phyloP scores from a whole-genome alignment of 768 basidiomycete species.

The Mycena rosella region DNA sequence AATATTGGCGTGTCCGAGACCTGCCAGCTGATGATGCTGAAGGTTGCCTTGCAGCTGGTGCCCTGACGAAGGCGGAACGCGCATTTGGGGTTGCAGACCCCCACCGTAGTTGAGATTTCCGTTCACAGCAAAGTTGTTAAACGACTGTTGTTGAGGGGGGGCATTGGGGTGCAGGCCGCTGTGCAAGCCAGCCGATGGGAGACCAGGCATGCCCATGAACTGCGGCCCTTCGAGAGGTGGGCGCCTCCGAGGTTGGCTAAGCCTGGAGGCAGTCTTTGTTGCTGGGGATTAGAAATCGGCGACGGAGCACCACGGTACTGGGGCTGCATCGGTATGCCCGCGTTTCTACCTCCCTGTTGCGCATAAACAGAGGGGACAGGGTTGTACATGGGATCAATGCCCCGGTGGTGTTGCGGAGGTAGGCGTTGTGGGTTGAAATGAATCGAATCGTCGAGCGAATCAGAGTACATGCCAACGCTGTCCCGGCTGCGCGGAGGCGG shows the following conservation, averaged over 20 bases:
- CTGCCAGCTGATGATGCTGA: constrained; percentile 62
- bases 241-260: constrained; percentile 86
- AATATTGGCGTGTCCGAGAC: constrained; percentile 68
- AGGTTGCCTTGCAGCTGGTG: constrained; percentile 64
- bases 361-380: constrained; percentile 62
- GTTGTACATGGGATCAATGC: constrained; percentile 69
- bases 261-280: constrained; percentile 82
- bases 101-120: constrained; percentile 60
- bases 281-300: constrained; percentile 61
- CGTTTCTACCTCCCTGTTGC: constrained; percentile 68
- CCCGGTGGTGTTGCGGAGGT: constrained; percentile 62
- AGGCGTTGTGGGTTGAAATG: constrained; percentile 73
- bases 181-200: constrained; percentile 60
- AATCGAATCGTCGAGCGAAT: constrained; percentile 70
- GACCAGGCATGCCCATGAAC: constrained; percentile 64
- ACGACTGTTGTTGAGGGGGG: constrained; percentile 59
- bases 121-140: constrained; percentile 65
- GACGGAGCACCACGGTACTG: constrained; percentile 81
- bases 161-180: constrained; percentile 60
- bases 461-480: constrained; percentile 62
- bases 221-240: constrained; percentile 85
- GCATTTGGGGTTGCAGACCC: constrained; percentile 58
- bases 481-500: constrained; percentile 74
- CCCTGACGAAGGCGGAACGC: constrained; percentile 61
- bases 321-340: constrained; percentile 66